Evolutionary conservation across 1,139 yeast genomes (phyloP), one percentile per base, ranked within the genome.

Genomic region (Debaryomyces sp.): DNA sequence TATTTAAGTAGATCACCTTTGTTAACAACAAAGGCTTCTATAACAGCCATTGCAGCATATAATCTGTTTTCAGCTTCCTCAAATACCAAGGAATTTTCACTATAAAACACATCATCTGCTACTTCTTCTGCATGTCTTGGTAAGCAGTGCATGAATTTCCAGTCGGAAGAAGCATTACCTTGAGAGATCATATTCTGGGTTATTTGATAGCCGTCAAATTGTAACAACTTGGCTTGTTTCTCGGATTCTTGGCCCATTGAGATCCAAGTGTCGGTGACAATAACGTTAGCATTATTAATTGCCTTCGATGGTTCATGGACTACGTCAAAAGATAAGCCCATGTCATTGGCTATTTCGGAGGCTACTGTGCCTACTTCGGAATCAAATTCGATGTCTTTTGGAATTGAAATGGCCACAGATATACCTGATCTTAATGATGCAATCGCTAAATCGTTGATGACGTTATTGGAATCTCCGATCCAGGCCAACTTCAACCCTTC

Each of bases 381-480:
- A 55, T 84, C 85, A 55, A 92, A 81, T 52, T 83, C 80, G 53
- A 89, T 84, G 13, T 85, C 89, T 18, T 66, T 56, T 29, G 99
- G 99, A 8, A 96, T 85, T 7, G 97, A 94, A 43, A 94, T 80
- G 0, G 92, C 67, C 9, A 94, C 96, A 54, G 83, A 78, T 52
- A 94, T 91, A 9, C 97, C 98, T 8, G 82, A 75, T 71, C 87
- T 90, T 60, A 91, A 79, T 34, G 96, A 84, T 7, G 97, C 98
- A 57, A 92, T 82, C n/a, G 96, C 84, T 69, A 94, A 78, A 69
- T 94, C 99, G 67, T 94, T 94, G 54, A 94, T 85, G 33, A 94
- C 99, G 62, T 94, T 94, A 67, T 94, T 94, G 41, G 98, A 86
- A 66, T 94, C 99, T 50, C 99, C 99, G 24, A 94, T 83, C 99